Conservation (phyloP, 306 rosid genomes). For the Ceratonia siliqua region DNA sequence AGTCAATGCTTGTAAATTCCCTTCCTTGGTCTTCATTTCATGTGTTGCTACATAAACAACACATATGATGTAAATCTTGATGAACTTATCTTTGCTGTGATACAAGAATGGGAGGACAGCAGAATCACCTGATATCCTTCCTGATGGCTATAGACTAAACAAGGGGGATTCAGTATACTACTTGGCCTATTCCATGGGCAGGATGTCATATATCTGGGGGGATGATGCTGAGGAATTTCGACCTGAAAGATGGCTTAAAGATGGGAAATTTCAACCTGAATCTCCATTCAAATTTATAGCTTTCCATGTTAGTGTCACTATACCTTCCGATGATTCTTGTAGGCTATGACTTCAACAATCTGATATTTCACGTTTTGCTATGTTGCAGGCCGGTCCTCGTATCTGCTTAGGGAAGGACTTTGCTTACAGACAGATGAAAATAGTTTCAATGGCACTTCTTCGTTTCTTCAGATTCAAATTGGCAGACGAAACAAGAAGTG, state of each 20-base stretch:
- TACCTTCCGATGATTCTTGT: no score
- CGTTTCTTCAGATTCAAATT: constrained; percentile 59
- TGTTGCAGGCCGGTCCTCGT: constrained; percentile 66
- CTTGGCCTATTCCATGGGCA: constrained; percentile 68
- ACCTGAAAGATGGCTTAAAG: constrained; percentile 72
- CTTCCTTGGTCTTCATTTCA: no score
- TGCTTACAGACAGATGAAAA: no score
- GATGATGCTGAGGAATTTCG: constrained; percentile 61
- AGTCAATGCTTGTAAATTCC: no score
- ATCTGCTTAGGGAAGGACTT: constrained; percentile 73
- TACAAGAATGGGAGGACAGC: constrained; percentile 58
- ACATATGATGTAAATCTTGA: constrained; percentile 3
- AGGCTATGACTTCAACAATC: no score
- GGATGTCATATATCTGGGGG: constrained; percentile 75
- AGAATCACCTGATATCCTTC: constrained; percentile 56
- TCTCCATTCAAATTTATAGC: constrained; percentile 73
- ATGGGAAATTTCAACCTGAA: constrained; percentile 57
- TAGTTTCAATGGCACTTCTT: constrained; percentile 54
- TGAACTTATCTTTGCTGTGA: constrained; percentile 15
- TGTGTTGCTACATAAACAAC: no score
- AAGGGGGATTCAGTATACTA: constrained; percentile 64
- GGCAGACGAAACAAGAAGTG: constrained; percentile 42
- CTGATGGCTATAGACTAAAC: constrained; percentile 57
- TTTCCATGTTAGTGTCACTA: constrained; percentile 76
- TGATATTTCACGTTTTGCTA: not conserved